A percentile compares a stretch with the other conserved stretches of the same genome.
Conservation (phyloP, 2,329 filamentous ascomycete species). For the Fusarium pseudoanthophilum region DNA sequence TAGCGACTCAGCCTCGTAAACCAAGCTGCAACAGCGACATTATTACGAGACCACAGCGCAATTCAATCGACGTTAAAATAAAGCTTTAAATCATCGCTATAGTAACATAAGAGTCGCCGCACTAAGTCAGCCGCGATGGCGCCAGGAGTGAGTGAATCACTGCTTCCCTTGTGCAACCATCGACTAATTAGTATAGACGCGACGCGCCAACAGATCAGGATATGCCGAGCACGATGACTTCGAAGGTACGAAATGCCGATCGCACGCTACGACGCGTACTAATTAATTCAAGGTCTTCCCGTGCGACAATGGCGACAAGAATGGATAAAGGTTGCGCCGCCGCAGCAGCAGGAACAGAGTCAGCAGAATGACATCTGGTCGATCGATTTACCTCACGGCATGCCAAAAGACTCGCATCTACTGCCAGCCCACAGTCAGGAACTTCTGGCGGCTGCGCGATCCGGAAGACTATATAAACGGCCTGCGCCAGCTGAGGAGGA, state of each 20-base stretch:
- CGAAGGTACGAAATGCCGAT: constrained; percentile 57
- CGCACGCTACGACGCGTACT: constrained; percentile 23
- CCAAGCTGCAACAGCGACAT: constrained; percentile 9
- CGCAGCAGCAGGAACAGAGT: constrained; percentile 69
- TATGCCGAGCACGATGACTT: constrained; percentile 72
- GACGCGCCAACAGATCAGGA: constrained; percentile 66
- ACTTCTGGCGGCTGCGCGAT: constrained; percentile 82
- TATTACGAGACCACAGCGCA: constrained; percentile 6
- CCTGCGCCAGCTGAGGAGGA: constrained; percentile 71
- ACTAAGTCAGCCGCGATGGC: constrained; percentile 49
- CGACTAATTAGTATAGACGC: constrained; percentile 55
- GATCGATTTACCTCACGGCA: constrained; percentile 77
- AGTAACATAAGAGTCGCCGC: background rate
- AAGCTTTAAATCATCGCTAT: background rate
- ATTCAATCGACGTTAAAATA: constrained; percentile 5
- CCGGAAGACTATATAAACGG: constrained; percentile 79
- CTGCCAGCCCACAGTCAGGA: constrained; percentile 84
- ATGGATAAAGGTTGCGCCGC: constrained; percentile 74
- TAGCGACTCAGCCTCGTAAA: constrained; percentile 43
- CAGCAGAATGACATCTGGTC: constrained; percentile 76
- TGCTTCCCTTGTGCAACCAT: constrained; percentile 10
- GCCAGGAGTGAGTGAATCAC: constrained; percentile 51
- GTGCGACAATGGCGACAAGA: constrained; percentile 90
- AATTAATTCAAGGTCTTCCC: constrained; percentile 73
- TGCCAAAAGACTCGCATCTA: constrained; percentile 87